Conservation (phyloP, 345 rosid genomes). For the Citrus trifoliata region DNA sequence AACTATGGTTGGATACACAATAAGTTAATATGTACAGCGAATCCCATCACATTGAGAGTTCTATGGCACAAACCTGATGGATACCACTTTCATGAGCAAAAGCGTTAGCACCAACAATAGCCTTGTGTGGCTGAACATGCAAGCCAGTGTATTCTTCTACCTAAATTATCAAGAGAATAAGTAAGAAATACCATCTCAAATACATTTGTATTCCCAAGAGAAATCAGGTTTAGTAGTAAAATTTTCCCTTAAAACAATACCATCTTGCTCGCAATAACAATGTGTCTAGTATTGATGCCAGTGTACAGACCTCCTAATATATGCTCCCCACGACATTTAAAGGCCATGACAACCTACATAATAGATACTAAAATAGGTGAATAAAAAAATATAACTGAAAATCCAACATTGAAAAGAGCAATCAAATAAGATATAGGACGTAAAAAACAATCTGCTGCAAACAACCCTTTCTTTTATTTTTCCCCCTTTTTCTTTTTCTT, state of each 20-base stretch:
- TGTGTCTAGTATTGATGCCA: constrained; percentile 74
- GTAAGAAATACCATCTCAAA: neutral
- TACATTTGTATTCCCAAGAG: neutral
- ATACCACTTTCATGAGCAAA: constrained; percentile 97
- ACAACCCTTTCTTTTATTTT: no score
- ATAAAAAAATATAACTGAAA: neutral
- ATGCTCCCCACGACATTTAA: constrained; percentile 83
- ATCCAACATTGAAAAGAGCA: neutral
- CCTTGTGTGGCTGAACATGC: constrained; percentile 91
- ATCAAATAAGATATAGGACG: neutral
- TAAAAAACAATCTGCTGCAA: neutral
- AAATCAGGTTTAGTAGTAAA: neutral
- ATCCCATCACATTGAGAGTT: neutral
- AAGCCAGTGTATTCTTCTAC: constrained; percentile 94
- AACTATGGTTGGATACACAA: neutral
- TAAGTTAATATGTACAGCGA: neutral
- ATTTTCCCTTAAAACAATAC: constrained; percentile 32
- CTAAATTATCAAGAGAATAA: constrained; percentile 27
- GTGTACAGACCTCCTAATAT: constrained; percentile 72
- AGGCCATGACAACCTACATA: constrained; percentile 80
- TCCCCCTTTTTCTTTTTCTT: no score
- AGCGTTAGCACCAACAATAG: constrained; percentile 95
- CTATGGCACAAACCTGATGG: constrained; percentile 62
- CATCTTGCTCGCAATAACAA: constrained; percentile 95
- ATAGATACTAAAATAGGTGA: neutral